Percentiles rank a stretch among this genome's conserved stretches.
phyloP scores from a whole-genome alignment of 768 basidiomycete genomes.

The Hysterangium stoloniferum region DNA sequence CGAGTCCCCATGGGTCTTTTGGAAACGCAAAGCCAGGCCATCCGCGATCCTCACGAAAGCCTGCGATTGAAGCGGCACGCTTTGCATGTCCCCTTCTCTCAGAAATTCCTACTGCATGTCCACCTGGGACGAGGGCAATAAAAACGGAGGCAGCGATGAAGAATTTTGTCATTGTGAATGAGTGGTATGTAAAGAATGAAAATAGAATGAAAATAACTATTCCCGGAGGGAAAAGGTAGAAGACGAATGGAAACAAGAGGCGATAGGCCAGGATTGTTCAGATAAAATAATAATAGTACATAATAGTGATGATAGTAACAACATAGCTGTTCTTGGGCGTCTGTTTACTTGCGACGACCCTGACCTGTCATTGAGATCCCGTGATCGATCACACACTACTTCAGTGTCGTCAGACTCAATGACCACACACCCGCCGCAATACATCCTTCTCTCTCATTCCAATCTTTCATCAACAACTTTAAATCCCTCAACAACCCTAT shows the following conservation, averaged over 20 bases:
- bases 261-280: conserved; percentile 15
- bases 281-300: neutral
- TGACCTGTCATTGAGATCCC: too few relatives aligned
- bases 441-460: conserved; percentile 59
- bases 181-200: too few relatives aligned
- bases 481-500: conserved; percentile 34
- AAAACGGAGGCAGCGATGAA: conserved; percentile 24
- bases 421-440: too few relatives aligned
- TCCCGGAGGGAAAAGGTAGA: neutral
- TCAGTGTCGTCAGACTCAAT: too few relatives aligned
- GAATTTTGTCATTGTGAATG: neutral
- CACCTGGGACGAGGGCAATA: conserved; percentile 24
- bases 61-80: conserved; percentile 30
- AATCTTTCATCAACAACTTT: conserved; percentile 33
- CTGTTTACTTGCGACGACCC: too few relatives aligned
- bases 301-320: too few relatives aligned
- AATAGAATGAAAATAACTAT: too few relatives aligned
- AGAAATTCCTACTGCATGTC: conserved; percentile 29
- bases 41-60: conserved; percentile 38
- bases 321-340: too few relatives aligned
- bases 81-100: conserved; percentile 23
- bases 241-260: conserved; percentile 25
- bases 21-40: conserved; percentile 43
- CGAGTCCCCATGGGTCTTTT: conserved; percentile 48
- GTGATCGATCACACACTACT: too few relatives aligned